Conservation (phyloP, 2,329 filamentous ascomycete species). For the Trichoderma citrinoviride region DNA sequence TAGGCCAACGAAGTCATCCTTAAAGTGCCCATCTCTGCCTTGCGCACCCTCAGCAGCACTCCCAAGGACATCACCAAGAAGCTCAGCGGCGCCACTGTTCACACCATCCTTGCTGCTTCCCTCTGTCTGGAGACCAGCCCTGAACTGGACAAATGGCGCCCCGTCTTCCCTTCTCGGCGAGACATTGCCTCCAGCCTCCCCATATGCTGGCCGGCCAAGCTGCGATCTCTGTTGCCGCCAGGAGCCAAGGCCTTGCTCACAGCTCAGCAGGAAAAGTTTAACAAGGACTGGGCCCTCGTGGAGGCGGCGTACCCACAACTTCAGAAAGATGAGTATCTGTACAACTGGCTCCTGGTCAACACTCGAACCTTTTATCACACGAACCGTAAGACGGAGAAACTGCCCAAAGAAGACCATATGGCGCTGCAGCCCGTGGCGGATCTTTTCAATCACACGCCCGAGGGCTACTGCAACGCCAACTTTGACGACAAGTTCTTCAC, state of each 20-base stretch:
- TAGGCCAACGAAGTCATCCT: slow-evolving; percentile 56
- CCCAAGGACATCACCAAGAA: slow-evolving; percentile 50
- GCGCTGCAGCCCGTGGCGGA: slow-evolving; percentile 70
- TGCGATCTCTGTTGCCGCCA: slow-evolving; percentile 46
- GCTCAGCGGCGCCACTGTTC: slow-evolving; percentile 57
- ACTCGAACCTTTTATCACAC: slow-evolving; percentile 61
- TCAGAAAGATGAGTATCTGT: slow-evolving; percentile 45
- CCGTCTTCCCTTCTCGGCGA: slow-evolving; percentile 61
- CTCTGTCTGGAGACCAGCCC: slow-evolving; percentile 54
- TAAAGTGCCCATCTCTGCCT: slow-evolving; percentile 59
- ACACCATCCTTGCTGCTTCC: slow-evolving; percentile 70
- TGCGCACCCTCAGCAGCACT: slow-evolving; percentile 63
- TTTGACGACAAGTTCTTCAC: slow-evolving; percentile 53
- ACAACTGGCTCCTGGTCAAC: slow-evolving; percentile 60
- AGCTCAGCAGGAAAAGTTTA: slow-evolving; percentile 50
- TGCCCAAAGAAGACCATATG: slow-evolving; percentile 57
- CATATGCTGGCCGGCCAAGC: slow-evolving; percentile 44
- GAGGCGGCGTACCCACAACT: slow-evolving; percentile 30
- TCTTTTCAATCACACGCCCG: slow-evolving; percentile 61
- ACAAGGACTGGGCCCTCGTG: slow-evolving; percentile 41
- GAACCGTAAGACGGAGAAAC: slow-evolving; percentile 43
- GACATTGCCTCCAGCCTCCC: slow-evolving; percentile 55
- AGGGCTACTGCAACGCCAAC: slow-evolving; percentile 55
- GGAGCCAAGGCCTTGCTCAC: slow-evolving; percentile 45
- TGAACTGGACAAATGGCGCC: slow-evolving; percentile 58